Evolutionary conservation across 2,329 filamentous ascomycete genomes (phyloP), one percentile per base, ranked within the genome.

Genomic region (Colletotrichum caudatum): DNA sequence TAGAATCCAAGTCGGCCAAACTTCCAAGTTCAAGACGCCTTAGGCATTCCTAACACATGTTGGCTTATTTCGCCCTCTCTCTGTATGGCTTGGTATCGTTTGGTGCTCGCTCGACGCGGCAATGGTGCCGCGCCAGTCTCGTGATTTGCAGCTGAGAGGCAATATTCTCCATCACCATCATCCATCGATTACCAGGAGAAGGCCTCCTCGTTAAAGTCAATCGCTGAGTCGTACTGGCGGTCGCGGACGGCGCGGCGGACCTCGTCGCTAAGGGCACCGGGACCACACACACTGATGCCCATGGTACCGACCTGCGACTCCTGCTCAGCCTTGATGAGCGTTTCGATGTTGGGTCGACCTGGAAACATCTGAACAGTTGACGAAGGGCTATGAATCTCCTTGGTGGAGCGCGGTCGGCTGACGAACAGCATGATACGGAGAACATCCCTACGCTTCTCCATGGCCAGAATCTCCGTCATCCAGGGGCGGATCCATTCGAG

Each of bases 321-420:
- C 83, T 93, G 91, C 84, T 94, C 92, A 76, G 90, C 89, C 66
- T 90, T 87, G 71, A 95, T 84, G 20, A 95, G 84, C 1, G 91
- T 92, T 74, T 91, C 88, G 64, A 94, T 90, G 79, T 94, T 93
- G 23, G 92, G 92, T 75, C 92, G 86, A 20, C 93, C 93, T 5
- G 93, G 93, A 85, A 94, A 94, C 93, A 95, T 95, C 79, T 94
- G 92, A 16, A 95, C 93, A 23, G 91, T 94, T 1, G 91, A 88
- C 46, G 89, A 92, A 2, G 93, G 93, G 75, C 90, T 93, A 83
- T 94, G 92, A 65, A 94, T 94, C 81, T 94, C 92, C 84, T 94
- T 94, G 57, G 91, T 94, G 59, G 90, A 92, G 51, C 91, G 86
- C 7, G 92, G 92, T 69, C 92, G 85, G 74, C 90, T 93, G 76